phyloP scores from a whole-genome alignment of 192 early-diverging fungal species.

The Gaertneriomyces semiglobifer region DNA sequence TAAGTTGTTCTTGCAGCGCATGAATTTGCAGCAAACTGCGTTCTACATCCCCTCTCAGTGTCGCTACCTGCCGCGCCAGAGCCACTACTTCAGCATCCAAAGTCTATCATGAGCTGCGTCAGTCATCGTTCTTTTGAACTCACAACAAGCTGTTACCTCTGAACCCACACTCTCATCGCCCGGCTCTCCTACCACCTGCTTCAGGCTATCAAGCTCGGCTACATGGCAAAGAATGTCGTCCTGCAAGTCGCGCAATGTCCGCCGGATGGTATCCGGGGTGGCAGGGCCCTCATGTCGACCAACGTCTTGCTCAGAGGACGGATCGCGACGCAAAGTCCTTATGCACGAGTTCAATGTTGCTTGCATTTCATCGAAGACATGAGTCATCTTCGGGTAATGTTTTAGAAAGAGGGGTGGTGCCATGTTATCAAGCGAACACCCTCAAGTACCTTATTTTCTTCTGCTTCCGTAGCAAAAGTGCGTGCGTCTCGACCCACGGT shows the following conservation, averaged over 20 bases:
- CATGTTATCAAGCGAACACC: too few relatives aligned
- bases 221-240: slow-evolving; percentile 48
- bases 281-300: background rate
- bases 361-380: too few relatives aligned
- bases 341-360: too few relatives aligned
- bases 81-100: slow-evolving; percentile 29
- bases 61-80: slow-evolving; percentile 18
- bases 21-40: background rate
- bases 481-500: too few relatives aligned
- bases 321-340: too few relatives aligned
- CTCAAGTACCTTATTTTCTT: too few relatives aligned
- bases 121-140: background rate
- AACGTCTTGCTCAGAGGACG: too few relatives aligned
- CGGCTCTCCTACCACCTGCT: background rate
- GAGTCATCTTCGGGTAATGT: too few relatives aligned
- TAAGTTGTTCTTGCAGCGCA: slow-evolving; percentile 21
- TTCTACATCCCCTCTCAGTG: slow-evolving; percentile 11
- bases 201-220: slow-evolving; percentile 21
- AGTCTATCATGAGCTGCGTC: slow-evolving; percentile 12
- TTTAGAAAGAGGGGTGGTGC: too few relatives aligned
- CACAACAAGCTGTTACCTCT: slow-evolving; percentile 5
- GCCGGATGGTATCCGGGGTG: slow-evolving; percentile 31
- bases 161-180: slow-evolving; percentile 18
- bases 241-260: slow-evolving; percentile 37
- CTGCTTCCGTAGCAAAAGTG: too few relatives aligned